phyloP scores from a whole-genome alignment of 2,329 filamentous ascomycete genomes.

The Venturia asperata region DNA sequence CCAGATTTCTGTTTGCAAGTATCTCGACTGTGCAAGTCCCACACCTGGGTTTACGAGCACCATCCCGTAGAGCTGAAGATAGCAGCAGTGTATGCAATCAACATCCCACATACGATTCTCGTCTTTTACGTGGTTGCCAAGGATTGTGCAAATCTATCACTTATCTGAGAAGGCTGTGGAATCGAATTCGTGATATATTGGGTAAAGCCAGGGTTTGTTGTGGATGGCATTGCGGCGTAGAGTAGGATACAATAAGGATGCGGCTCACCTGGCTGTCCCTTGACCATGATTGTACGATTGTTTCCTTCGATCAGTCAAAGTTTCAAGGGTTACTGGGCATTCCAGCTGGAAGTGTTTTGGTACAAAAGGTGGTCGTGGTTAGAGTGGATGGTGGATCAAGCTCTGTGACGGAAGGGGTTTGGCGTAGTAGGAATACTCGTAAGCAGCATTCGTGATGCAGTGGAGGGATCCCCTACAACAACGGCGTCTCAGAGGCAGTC shows the following conservation, averaged over 20 bases:
- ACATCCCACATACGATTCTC: too few species aligned
- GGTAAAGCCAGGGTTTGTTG: not conserved
- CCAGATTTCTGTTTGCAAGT: not conserved
- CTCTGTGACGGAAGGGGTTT: not conserved
- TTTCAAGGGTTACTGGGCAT: not conserved
- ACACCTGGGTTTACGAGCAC: too few species aligned
- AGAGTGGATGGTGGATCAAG: slow-evolving; percentile 2
- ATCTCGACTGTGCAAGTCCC: not conserved
- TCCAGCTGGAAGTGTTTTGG: not conserved
- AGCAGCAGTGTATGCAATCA: not conserved
- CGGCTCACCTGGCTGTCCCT: slow-evolving; percentile 7
- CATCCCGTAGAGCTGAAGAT: not conserved
- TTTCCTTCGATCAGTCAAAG: not conserved
- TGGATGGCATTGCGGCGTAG: not conserved
- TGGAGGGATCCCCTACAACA: too few species aligned
- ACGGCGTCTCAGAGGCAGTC: too few species aligned
- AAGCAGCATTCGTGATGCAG: not conserved
- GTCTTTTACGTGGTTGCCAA: not conserved
- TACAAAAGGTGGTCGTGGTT: not conserved
- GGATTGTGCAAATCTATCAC: not conserved
- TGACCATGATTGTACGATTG: not conserved
- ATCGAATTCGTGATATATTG: not conserved
- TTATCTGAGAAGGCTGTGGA: not conserved
- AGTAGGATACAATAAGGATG: not conserved
- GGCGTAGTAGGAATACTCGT: not conserved